Base-by-base conservation (phyloP, 768 basidiomycete genomes). In the Trametes maxima region DNA sequence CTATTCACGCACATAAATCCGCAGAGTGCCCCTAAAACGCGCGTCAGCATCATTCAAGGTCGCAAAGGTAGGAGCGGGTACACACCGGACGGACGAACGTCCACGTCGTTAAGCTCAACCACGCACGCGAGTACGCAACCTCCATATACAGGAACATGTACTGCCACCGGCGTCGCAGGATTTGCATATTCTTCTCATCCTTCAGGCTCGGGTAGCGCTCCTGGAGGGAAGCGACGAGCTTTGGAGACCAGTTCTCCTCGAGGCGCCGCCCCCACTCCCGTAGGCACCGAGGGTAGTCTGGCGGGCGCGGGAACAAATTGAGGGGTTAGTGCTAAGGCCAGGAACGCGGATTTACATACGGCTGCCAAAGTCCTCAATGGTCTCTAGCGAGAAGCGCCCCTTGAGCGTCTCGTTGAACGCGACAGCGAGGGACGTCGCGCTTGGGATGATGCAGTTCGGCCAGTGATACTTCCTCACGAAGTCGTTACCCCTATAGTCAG, bases 251-350 rank as follows among this genome's bases (percentile, higher is more conserved):
- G 69, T 69, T 73, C n/a, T 64, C 52, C 19, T 67, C 60, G 33
- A 73, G 56, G 11, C 79, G 71, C 12, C 76, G 71, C 37, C 73
- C 19, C 76, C 76, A 67, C 75, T 68, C 67, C 8, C 67, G 54
- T 28, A 68, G 55, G 4, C 53, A 57, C 12, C 67, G 61, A 17
- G 55, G 57, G 44, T 68, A 68, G 54, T 65, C 67, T 68, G 56
- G 75, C 72, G 19, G 19, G 6, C n/a, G 17, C 10, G 14, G 19
- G 10, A 58, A 75, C 7, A 11, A 16, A 33, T 14, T 33, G 28
- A 14, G 13, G 35, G 28, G 7, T 43, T 19, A n/a, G 25, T 76
- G 60, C 4, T 1, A 47, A 1, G 44, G 33, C 16, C 17, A 16
- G 12, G 46, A 33, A 13, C 14, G 21, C 25, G 36, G 35, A 47